Evolutionary conservation across 768 basidiomycete species (phyloP).

Genomic region (Tremella yokohamensis): DNA sequence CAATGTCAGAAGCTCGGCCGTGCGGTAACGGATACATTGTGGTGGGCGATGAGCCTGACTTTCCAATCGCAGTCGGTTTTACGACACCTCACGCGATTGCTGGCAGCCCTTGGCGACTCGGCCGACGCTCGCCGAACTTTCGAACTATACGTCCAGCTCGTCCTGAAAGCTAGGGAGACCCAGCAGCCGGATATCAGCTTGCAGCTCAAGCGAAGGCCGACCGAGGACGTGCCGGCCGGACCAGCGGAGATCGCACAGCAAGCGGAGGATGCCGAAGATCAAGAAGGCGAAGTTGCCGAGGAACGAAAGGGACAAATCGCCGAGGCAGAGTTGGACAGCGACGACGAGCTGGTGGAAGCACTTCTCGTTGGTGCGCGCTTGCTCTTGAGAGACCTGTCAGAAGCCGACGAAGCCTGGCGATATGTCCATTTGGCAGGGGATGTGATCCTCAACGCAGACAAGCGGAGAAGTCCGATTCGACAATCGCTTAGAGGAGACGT

Average conservation of each 20-base stretch:
- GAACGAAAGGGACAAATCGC: constrained; percentile 13
- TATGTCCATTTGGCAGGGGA: constrained; percentile 47
- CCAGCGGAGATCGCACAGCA: constrained; percentile 15
- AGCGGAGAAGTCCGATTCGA: constrained; percentile 17
- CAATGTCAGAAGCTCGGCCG: constrained; percentile 12
- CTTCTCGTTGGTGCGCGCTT: constrained; percentile 73
- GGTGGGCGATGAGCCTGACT: constrained; percentile 90
- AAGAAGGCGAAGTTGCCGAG: constrained; percentile 3
- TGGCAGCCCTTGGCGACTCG: constrained; percentile 57
- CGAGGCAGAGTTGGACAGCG: constrained; percentile 59
- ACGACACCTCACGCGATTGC: constrained; percentile 75
- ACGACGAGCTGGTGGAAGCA: constrained; percentile 70
- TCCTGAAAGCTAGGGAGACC: constrained; percentile 75
- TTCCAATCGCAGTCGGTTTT: constrained; percentile 85
- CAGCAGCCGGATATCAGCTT: constrained; percentile 47
- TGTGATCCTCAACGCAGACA: constrained; percentile 62
- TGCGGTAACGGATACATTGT: constrained; percentile 61
- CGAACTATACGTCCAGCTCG: constrained; percentile 75
- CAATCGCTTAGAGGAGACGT: constrained; percentile 36
- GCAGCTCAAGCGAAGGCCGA: constrained; percentile 43
- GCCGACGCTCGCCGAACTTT: constrained; percentile 62
- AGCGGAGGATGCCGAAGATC: constrained; percentile 6
- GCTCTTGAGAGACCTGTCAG: constrained; percentile 62
- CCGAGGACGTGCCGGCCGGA: constrained; percentile 25
- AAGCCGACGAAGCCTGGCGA: constrained; percentile 57